Evolutionary conservation across 148 eudicot species (phyloP).

Genomic region (Linanthus parryae): DNA sequence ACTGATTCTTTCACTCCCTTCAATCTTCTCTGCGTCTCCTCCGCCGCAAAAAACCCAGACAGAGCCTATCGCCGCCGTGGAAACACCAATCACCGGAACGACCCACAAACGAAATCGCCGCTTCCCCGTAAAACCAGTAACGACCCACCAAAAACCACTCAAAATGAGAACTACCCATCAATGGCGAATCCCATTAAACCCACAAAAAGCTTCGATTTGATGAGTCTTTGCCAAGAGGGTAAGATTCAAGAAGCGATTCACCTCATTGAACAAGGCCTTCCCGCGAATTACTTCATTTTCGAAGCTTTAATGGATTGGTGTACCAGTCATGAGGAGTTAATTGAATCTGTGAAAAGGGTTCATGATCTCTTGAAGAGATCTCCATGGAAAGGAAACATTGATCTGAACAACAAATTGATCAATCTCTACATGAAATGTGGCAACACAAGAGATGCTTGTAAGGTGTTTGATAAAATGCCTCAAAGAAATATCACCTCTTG

Average conservation of each 20-base stretch:
- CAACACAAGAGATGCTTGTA: constrained; percentile 28
- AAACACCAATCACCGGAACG: not conserved
- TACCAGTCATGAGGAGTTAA: constrained; percentile 10
- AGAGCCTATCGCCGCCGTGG: constrained; percentile 4
- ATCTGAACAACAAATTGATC: constrained; percentile 24
- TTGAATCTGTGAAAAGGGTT: constrained; percentile 29
- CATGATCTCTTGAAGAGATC: constrained; percentile 22
- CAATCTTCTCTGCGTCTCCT: constrained; percentile 13
- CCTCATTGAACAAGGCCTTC: constrained; percentile 20
- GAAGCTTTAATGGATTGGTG: constrained; percentile 21
- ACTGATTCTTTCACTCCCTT: not conserved
- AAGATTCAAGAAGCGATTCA: constrained; percentile 28
- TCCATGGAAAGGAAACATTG: constrained; percentile 14
- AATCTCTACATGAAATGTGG: constrained; percentile 26
- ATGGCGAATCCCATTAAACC: not conserved
- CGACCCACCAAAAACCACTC: constrained; percentile 1
- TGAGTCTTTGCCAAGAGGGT: constrained; percentile 28
- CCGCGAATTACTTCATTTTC: constrained; percentile 15
- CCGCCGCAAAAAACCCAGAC: constrained; percentile 5
- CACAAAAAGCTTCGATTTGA: constrained; percentile 16
- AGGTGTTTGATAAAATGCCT: constrained; percentile 38
- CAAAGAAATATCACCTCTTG: constrained; percentile 20
- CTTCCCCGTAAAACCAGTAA: not conserved
- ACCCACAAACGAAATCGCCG: constrained; percentile 9
- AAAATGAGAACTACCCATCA: not conserved